Conservation (phyloP, 2,329 filamentous ascomycete species). For the Pestalotiopsis sp. region DNA sequence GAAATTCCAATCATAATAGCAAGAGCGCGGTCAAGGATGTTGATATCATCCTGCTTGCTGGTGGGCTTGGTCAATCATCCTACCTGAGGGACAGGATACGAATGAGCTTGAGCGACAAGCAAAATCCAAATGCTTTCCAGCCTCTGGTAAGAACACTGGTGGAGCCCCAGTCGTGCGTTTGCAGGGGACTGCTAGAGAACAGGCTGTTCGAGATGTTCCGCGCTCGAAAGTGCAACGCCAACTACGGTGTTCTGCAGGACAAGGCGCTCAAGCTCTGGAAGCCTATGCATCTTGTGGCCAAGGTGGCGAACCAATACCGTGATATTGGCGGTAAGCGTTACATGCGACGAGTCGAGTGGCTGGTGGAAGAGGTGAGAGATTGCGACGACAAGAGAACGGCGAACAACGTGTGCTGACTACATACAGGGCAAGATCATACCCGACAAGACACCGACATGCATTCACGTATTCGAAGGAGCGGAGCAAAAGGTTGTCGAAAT, state of each 20-base stretch:
- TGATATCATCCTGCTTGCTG: not conserved
- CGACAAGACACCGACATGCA: not conserved
- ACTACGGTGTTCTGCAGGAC: not conserved
- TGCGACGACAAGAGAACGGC: too few relatives aligned
- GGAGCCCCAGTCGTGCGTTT: not conserved
- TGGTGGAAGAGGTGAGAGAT: not conserved
- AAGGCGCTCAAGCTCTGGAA: not conserved
- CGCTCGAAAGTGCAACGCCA: not conserved
- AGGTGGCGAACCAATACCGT: not conserved
- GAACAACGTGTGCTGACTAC: not conserved
- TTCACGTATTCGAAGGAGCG: not conserved
- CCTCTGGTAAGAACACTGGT: not conserved
- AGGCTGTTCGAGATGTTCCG: not conserved
- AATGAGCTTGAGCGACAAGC: not conserved
- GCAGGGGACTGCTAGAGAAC: not conserved
- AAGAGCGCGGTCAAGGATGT: not conserved
- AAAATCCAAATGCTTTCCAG: not conserved
- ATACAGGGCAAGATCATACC: not conserved
- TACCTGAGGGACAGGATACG: not conserved
- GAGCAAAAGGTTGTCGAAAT: not conserved
- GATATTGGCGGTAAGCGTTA: not conserved
- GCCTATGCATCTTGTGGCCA: not conserved
- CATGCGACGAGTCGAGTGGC: not conserved
- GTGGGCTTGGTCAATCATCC: not conserved
- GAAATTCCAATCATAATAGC: not conserved